phyloP scores from a whole-genome alignment of 805 yeast genomes.

The Candida maesae region DNA sequence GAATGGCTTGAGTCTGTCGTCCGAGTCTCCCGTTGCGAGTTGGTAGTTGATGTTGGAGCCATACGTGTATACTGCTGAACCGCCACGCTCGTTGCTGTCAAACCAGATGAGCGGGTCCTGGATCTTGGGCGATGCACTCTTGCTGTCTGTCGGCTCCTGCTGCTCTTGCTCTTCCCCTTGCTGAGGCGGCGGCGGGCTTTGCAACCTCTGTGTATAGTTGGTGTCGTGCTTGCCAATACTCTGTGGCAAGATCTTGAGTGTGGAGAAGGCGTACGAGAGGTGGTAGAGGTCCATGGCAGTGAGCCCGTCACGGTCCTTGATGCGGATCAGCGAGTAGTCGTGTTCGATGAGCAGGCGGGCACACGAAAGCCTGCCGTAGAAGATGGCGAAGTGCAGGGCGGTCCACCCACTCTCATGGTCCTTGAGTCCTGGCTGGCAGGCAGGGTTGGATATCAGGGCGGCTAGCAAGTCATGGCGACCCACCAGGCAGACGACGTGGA shows the following conservation, averaged over 20 bases:
- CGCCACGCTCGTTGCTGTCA: conserved; percentile 42
- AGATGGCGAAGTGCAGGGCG: conserved; percentile 67
- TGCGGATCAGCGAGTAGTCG: conserved; percentile 38
- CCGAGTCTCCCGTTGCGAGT: conserved; percentile 64
- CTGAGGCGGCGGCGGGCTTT: too few relatives aligned
- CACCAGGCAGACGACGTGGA: conserved; percentile 52
- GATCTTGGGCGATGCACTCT: too few relatives aligned
- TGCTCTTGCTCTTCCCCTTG: too few relatives aligned
- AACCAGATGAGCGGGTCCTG: conserved; percentile 34
- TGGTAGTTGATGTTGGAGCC: conserved; percentile 64
- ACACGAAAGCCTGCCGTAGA: conserved; percentile 51
- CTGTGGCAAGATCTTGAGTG: conserved; percentile 40
- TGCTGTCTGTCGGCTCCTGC: too few relatives aligned
- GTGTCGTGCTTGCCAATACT: conserved; percentile 31
- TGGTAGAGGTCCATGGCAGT: conserved; percentile 66
- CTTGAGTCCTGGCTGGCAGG: conserved; percentile 39
- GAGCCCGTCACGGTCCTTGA: conserved; percentile 65
- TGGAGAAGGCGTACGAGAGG: conserved; percentile 36
- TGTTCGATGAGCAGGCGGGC: conserved; percentile 41
- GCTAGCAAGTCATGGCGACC: conserved; percentile 46
- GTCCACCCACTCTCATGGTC: conserved; percentile 85
- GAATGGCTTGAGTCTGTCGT: conserved; percentile 43
- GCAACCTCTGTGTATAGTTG: conserved; percentile 19
- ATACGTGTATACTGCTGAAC: conserved; percentile 53
- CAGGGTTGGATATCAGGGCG: conserved; percentile 42